These are phyloP conservation scores for Vaucheria bursata DNA, from an alignment of 352 stramenopile species.

Conservation along the genomic window DNA sequence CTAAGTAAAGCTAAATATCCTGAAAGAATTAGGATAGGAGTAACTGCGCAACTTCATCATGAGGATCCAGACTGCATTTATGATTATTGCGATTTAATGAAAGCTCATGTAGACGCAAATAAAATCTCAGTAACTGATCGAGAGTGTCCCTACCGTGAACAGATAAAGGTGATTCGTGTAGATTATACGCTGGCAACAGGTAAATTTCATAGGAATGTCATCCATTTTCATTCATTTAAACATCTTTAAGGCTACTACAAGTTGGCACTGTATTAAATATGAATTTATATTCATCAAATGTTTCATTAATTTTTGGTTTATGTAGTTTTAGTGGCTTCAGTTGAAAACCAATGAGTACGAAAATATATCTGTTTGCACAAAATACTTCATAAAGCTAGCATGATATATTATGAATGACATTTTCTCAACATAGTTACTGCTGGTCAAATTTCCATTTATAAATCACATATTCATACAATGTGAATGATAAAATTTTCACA, in stretches of 20 bases:
- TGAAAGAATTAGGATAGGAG: slow-evolving; percentile 10
- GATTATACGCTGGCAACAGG: slow-evolving; percentile 43
- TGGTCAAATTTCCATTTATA: too few species aligned
- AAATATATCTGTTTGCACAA: background rate
- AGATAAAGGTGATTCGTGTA: slow-evolving; percentile 39
- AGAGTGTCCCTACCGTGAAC: slow-evolving; percentile 20
- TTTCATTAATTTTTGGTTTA: background rate
- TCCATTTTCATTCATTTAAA: background rate
- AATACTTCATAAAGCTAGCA: too few species aligned
- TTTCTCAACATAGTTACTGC: too few species aligned
- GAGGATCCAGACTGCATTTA: slow-evolving; percentile 39
- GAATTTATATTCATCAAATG: background rate
- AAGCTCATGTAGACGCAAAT: too few species aligned
- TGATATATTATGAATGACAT: too few species aligned
- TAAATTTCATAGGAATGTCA: background rate
- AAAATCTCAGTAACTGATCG: background rate
- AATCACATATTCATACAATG: too few species aligned
- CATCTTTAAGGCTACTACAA: background rate
- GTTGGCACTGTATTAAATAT: background rate
- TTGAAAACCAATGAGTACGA: background rate
- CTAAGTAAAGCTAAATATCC: slow-evolving; percentile 45
- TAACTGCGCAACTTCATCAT: slow-evolving; percentile 33
- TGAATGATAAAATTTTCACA: too few species aligned
- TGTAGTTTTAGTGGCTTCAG: background rate
- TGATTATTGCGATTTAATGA: slow-evolving; percentile 44